These are phyloP conservation scores for Amphichorda felina DNA, from an alignment of 2,329 filamentous ascomycete species.

Conservation along the genomic window DNA sequence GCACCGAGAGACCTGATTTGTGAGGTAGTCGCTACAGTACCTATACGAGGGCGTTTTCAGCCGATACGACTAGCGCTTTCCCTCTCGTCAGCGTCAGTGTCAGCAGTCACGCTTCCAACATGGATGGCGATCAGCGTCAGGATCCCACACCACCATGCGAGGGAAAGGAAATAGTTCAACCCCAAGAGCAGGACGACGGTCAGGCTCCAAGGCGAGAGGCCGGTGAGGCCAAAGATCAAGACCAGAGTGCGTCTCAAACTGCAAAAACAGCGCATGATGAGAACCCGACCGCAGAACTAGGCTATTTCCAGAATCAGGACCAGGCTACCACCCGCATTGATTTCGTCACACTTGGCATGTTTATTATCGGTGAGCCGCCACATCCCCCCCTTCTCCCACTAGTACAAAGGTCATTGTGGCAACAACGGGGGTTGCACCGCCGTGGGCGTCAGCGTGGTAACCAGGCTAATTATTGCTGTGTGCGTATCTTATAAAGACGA, in stretches of 20 bases:
- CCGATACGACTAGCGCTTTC: neutral
- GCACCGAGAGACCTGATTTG: too few species aligned
- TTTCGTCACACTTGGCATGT: conserved; percentile 62
- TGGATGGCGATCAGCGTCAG: neutral
- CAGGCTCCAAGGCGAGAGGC: too few species aligned
- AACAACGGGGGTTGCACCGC: too few species aligned
- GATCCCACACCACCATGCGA: too few species aligned
- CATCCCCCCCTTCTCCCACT: conserved; percentile 2
- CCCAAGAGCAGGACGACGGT: too few species aligned
- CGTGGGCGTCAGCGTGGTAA: too few species aligned
- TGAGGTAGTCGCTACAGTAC: too few species aligned
- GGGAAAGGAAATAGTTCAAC: too few species aligned
- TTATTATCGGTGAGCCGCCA: conserved; percentile 50
- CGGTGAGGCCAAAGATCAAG: neutral
- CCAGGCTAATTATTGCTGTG: too few species aligned
- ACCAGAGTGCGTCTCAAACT: neutral
- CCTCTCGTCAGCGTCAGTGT: neutral
- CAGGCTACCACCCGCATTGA: conserved; percentile 29
- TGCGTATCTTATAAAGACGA: conserved; percentile 49
- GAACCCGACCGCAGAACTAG: neutral
- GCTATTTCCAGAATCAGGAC: conserved; percentile 1
- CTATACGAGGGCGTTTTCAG: neutral
- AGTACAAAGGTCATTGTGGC: too few species aligned
- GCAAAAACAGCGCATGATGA: neutral
- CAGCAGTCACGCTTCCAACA: neutral